Evolutionary conservation across 768 basidiomycete genomes (phyloP).

Genomic region (Chalciporus pseudorubinellus): DNA sequence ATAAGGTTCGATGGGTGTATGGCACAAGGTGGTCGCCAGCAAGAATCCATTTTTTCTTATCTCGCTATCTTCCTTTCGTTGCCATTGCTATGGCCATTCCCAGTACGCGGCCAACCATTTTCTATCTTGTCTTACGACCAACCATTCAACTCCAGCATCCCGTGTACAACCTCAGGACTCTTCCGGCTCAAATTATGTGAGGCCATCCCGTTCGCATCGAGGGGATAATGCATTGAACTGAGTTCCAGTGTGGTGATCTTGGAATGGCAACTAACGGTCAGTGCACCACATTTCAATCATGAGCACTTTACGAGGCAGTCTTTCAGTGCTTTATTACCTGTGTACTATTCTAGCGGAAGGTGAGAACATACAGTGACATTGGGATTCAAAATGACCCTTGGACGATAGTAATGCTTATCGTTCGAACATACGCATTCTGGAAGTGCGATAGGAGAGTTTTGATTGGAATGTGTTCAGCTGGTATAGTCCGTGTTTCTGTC

Average conservation of each 20-base stretch:
- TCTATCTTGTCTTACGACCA: not conserved
- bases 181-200: constrained; percentile 8
- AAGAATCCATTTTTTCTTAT: constrained; percentile 18
- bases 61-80: constrained; percentile 22
- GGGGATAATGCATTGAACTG: not conserved
- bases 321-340: constrained; percentile 13
- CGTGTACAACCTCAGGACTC: not conserved
- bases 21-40: constrained; percentile 14
- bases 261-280: constrained; percentile 9
- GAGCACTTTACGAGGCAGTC: not conserved
- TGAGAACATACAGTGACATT: constrained; percentile 5
- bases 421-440: constrained; percentile 22
- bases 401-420: constrained; percentile 15
- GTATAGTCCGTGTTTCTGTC: constrained; percentile 3
- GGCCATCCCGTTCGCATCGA: not conserved
- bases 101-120: constrained; percentile 1
- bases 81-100: constrained; percentile 13
- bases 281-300: not conserved
- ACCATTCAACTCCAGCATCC: constrained; percentile 2
- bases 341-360: constrained; percentile 18
- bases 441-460: constrained; percentile 16
- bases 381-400: not conserved
- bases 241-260: constrained; percentile 11
- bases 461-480: constrained; percentile 11
- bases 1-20: constrained; percentile 18